phyloP scores from a whole-genome alignment of 2,329 filamentous ascomycete species.

The Colletotrichum liaoningense region DNA sequence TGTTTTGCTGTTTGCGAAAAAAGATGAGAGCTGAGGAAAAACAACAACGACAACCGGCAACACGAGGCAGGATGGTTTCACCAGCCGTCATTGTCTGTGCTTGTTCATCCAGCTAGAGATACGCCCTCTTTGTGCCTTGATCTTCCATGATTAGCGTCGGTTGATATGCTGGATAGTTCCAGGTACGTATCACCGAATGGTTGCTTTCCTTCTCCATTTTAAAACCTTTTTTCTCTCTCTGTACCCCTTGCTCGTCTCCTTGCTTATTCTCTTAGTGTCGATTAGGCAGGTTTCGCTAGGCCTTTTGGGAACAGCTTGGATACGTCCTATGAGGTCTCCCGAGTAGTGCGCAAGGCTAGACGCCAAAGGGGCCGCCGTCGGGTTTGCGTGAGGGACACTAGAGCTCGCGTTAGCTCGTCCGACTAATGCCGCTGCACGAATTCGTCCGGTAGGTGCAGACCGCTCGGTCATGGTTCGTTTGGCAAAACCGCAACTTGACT shows the following conservation, averaged over 20 bases:
- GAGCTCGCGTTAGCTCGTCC: constrained; percentile 22
- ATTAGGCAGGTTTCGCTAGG: constrained; percentile 12
- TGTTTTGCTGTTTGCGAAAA: background rate
- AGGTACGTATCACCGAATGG: constrained; percentile 12
- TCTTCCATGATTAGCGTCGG: background rate
- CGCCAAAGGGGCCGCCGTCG: constrained; percentile 2
- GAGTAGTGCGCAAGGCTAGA: background rate
- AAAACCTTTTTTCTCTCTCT: constrained; percentile 3
- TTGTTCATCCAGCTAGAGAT: background rate
- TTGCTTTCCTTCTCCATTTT: constrained; percentile 25
- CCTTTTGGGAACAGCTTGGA: constrained; percentile 1
- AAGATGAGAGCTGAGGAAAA: constrained; percentile 6
- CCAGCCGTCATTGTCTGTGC: constrained; percentile 2
- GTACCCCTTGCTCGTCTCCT: background rate
- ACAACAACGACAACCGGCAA: constrained; percentile 1
- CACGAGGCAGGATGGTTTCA: constrained; percentile 21
- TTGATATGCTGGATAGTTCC: background rate
- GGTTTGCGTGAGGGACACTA: constrained; percentile 9
- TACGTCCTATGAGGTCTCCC: background rate
- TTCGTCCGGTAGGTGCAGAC: constrained; percentile 29
- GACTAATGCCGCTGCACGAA: constrained; percentile 22
- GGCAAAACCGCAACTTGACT: background rate
- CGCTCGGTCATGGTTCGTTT: constrained; percentile 35
- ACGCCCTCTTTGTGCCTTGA: background rate
- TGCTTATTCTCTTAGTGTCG: constrained; percentile 22